These are phyloP conservation scores for Ceratocystis destructans DNA, from an alignment of 2,329 filamentous ascomycete genomes.

Conservation along the genomic window DNA sequence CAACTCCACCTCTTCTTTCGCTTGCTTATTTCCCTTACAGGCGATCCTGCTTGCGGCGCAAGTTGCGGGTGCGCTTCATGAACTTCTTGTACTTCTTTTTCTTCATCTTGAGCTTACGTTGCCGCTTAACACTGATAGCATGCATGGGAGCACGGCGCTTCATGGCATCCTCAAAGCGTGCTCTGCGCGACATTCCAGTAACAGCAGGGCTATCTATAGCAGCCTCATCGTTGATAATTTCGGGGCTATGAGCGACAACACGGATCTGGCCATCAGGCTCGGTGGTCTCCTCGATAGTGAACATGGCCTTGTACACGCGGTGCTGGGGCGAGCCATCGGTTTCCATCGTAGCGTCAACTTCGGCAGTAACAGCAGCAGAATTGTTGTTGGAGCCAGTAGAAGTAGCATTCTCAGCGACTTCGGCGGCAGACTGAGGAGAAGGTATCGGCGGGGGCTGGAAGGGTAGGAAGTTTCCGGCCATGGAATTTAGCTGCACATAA, in stretches of 20 bases:
- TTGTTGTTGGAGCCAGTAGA: slow-evolving; percentile 25
- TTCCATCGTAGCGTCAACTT: slow-evolving; percentile 21
- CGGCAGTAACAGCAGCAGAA: slow-evolving; percentile 24
- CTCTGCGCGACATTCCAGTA: slow-evolving; percentile 31
- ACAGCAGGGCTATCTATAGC: slow-evolving; percentile 38
- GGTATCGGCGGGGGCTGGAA: slow-evolving; percentile 79
- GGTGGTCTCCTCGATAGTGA: slow-evolving; percentile 53
- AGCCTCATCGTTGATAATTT: slow-evolving; percentile 38
- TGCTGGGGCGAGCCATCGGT: slow-evolving; percentile 32
- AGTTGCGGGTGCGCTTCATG: slow-evolving; percentile 77
- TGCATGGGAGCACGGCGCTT: slow-evolving; percentile 46
- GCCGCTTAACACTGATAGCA: slow-evolving; percentile 80
- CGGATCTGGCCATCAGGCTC: slow-evolving; percentile 46
- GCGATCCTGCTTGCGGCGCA: slow-evolving; percentile 71
- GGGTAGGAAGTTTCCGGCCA: slow-evolving; percentile 58
- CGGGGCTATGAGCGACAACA: slow-evolving; percentile 47
- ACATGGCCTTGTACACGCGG: slow-evolving; percentile 48
- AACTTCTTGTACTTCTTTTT: slow-evolving; percentile 99
- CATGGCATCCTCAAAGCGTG: slow-evolving; percentile 43
- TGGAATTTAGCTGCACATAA: slow-evolving; percentile 52
- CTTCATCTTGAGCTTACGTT: slow-evolving; percentile 97
- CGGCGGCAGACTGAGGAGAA: slow-evolving; percentile 37
- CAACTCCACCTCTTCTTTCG: no score
- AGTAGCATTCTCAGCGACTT: slow-evolving; percentile 24
- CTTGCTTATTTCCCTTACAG: slow-evolving; percentile 29